These are phyloP conservation scores for Chalciporus chontae DNA, from an alignment of 768 basidiomycete genomes.

Conservation along the genomic window DNA sequence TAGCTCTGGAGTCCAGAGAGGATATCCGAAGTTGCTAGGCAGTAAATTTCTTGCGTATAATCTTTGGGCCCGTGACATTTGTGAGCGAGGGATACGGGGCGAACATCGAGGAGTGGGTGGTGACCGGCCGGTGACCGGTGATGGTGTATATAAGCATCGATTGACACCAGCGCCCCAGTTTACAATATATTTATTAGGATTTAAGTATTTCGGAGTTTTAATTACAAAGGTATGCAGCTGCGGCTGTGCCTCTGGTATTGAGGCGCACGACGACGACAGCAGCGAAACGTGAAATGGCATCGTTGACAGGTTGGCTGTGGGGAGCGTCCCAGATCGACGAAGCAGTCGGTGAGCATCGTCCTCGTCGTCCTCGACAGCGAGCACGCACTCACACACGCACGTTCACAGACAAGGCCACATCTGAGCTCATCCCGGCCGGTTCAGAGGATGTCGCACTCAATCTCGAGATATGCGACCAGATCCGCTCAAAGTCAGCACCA, in stretches of 20 bases:
- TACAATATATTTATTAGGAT: too few relatives aligned
- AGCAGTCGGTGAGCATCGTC: conserved; percentile 60
- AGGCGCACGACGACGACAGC: conserved; percentile 13
- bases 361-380: background rate
- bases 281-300: conserved; percentile 43
- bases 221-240: conserved; percentile 15
- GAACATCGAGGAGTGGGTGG: too few relatives aligned
- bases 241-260: conserved; percentile 11
- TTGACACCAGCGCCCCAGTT: too few relatives aligned
- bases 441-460: conserved; percentile 89
- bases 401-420: conserved; percentile 84
- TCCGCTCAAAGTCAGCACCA: conserved; percentile 83
- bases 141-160: too few relatives aligned
- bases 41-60: too few relatives aligned
- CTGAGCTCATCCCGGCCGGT: conserved; percentile 78
- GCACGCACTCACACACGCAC: conserved; percentile 26
- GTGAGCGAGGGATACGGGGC: too few relatives aligned
- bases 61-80: too few relatives aligned
- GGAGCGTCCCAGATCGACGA: conserved; percentile 81
- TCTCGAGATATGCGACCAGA: conserved; percentile 96
- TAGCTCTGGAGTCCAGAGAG: too few relatives aligned
- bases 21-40: too few relatives aligned
- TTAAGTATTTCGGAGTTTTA: conserved; percentile 30
- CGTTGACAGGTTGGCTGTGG: conserved; percentile 70
- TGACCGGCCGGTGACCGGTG: too few relatives aligned